Evolutionary conservation across 495 filamentous ascomycete species (phyloP).

Genomic region (Aspergillus egyptiacus): DNA sequence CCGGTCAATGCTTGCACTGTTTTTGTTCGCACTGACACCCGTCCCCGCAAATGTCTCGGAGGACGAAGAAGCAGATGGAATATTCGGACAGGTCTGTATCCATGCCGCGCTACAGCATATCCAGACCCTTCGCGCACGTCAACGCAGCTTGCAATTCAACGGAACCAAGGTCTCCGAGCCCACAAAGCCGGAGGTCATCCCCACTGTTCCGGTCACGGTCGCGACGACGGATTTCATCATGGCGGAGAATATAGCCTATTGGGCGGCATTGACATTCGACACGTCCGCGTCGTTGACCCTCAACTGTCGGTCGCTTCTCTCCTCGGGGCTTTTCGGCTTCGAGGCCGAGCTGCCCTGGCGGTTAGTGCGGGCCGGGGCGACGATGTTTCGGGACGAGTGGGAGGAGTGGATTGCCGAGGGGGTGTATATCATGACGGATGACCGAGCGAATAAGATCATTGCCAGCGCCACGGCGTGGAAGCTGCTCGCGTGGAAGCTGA

Average conservation of each 20-base stretch:
- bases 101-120: constrained; percentile 6
- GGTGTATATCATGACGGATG: neutral
- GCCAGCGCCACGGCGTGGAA: constrained; percentile 5
- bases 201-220: neutral
- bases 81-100: constrained; percentile 4
- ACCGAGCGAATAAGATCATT: constrained; percentile 1
- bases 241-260: constrained; percentile 7
- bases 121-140: constrained; percentile 3
- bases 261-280: constrained; percentile 7
- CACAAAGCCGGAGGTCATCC: neutral
- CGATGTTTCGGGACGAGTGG: neutral
- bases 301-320: constrained; percentile 8
- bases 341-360: constrained; percentile 6
- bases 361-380: neutral
- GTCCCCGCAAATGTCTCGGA: neutral
- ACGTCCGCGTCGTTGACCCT: constrained; percentile 6
- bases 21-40: constrained; percentile 6
- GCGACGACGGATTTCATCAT: constrained; percentile 2
- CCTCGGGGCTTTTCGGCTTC: constrained; percentile 6
- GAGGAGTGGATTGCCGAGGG: neutral
- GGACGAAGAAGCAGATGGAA: constrained; percentile 3
- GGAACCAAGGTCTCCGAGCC: constrained; percentile 4
- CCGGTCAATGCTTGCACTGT: constrained; percentile 3
- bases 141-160: constrained; percentile 7
- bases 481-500: constrained; percentile 6